Evolutionary conservation across 169 alveolate genomes (phyloP).

Genomic region (Cryptosporidium felis): DNA sequence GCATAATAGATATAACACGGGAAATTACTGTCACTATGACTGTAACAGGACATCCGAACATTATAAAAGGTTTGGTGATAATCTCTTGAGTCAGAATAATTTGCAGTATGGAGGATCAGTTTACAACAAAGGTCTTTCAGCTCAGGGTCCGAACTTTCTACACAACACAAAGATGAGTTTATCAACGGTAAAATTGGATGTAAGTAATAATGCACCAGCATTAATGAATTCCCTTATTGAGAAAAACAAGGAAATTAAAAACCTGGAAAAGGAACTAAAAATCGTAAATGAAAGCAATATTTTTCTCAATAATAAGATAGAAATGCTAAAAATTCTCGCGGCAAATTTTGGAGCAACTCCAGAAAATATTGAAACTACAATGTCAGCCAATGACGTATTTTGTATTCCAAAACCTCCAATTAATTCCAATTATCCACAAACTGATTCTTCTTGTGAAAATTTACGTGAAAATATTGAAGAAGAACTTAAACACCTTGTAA

Average conservation of each 20-base stretch:
- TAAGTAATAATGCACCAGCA: constrained; percentile 59
- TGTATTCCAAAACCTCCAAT: constrained; percentile 48
- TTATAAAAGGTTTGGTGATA: neutral
- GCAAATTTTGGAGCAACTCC: constrained; percentile 63
- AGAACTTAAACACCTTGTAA: neutral
- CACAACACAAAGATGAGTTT: constrained; percentile 49
- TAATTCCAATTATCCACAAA: constrained; percentile 24
- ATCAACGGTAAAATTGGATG: constrained; percentile 41
- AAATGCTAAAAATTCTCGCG: constrained; percentile 59
- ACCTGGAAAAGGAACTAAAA: constrained; percentile 42
- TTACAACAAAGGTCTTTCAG: constrained; percentile 40
- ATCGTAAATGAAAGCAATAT: constrained; percentile 20
- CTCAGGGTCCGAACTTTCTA: constrained; percentile 65
- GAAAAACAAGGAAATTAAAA: constrained; percentile 39
- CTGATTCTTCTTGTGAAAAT: constrained; percentile 45
- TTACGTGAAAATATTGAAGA: constrained; percentile 35
- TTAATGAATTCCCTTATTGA: constrained; percentile 54
- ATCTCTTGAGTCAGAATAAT: neutral
- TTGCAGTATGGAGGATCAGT: neutral
- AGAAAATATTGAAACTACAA: constrained; percentile 52
- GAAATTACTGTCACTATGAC: constrained; percentile 4
- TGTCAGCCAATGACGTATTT: constrained; percentile 53
- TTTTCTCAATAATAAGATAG: constrained; percentile 27
- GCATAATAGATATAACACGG: constrained; percentile 11
- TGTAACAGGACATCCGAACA: neutral